Evolutionary conservation across 1,284 basidiomycete genomes (phyloP), one percentile per base, ranked within the genome.

Genomic region (Apiotrichum domesticum): DNA sequence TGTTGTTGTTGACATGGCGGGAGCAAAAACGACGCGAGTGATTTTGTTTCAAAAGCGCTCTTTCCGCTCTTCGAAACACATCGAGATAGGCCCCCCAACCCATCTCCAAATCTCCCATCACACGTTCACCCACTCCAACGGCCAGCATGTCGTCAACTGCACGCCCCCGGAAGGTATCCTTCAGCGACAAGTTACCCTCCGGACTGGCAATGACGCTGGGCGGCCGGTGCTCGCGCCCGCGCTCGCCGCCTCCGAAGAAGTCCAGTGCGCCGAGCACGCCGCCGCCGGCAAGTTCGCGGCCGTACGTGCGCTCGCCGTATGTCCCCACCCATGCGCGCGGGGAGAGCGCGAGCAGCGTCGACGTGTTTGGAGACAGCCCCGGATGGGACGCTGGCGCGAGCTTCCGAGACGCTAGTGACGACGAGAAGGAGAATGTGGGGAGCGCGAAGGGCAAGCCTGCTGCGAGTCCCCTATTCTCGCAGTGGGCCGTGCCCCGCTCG

Each of bases 141-240:
- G 7, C 37, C 7, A 13, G 8, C 8, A 8, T 39, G 37, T 8
- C 37, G 13, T 39, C 37, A 39, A 39, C 37, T 39, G 37, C 8
- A 4, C 42, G 55, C 6, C 46, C 56, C 41, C 56, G 56, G 14
- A 37, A 57, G 42, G 56, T 57, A 35, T 57, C 56, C 6, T 53
- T 57, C 37, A 50, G 50, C 4, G 46, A 51, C 4, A 33, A 13
- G 10, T 32, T 52, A 4, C 49, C 44, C 11, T 33, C 49, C 4
- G 50, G 50, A 3, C 40, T 50, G 14, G 37, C 32, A 7, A 34
- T 55, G 48, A 37, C 33, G 34, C 13, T 34, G 14, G n/a, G 35
- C 47, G 9, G 39, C 4, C 40, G 4, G 11, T 33, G 39, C 21
- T 21, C 21, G 21, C 21, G 21, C 21, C 37, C 47, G 1, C 35